Conservation (phyloP, 495 filamentous ascomycete species). For the Neurospora intermedia region DNA sequence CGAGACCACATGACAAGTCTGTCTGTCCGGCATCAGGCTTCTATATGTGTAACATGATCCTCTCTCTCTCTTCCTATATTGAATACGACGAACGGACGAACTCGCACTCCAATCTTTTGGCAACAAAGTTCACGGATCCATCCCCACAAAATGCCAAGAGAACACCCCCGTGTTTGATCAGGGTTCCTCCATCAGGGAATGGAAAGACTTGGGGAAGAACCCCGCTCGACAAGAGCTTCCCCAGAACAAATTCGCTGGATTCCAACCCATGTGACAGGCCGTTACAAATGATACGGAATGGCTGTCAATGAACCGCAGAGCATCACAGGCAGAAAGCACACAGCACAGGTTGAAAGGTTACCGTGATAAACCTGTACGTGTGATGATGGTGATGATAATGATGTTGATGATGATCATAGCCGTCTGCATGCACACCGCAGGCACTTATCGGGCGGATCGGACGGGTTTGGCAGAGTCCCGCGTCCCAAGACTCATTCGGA, state of each 20-base stretch:
- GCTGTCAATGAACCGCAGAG: not conserved
- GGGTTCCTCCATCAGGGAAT: not conserved
- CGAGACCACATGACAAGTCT: not conserved
- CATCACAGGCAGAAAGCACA: not conserved
- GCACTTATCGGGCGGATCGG: not conserved
- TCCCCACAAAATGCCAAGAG: not conserved
- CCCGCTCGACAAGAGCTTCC: not conserved
- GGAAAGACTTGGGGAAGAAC: not conserved
- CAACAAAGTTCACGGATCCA: not conserved
- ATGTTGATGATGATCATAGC: not conserved
- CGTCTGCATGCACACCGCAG: not conserved
- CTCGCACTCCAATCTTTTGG: not conserved
- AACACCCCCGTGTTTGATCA: not conserved
- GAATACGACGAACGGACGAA: not conserved
- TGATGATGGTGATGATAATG: not conserved
- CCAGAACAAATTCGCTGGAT: not conserved
- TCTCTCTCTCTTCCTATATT: no score
- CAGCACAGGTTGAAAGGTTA: not conserved
- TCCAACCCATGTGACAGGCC: not conserved
- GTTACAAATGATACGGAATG: not conserved
- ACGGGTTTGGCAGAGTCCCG: not conserved
- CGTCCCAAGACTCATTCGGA: not conserved
- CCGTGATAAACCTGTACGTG: not conserved
- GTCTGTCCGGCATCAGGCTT: not conserved
- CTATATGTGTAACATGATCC: not conserved